Base-by-base conservation (phyloP, 495 filamentous ascomycete genomes). In the Melanomma pulvis-pyrius region DNA sequence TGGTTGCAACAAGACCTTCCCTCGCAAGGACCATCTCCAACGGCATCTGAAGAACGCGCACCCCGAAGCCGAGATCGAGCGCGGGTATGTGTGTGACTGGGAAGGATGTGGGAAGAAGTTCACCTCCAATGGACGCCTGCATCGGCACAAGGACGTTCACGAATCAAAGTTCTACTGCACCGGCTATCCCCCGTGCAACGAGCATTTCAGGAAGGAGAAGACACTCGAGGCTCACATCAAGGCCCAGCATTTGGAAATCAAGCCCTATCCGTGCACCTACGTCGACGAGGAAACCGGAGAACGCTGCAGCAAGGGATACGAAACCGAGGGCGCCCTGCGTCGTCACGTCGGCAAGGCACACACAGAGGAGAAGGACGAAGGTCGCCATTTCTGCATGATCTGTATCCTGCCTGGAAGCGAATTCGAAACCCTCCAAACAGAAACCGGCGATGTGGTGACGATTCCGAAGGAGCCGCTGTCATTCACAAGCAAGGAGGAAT, bases 1-100 rank as follows among this genome's bases (percentile, higher is more conserved):
- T 0, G 85, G 75, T 19, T 98, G 94, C 74, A 85, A 83, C 68
- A 97, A 96, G 77, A 82, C 83, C 61, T 98, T 96, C 71, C 78
- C 89, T 30, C 89, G 92, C 34, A 81, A 88, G 48, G 91, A 91
- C 65, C 92, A 97, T 77, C 82, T 98, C 6, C 83, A 85, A 32
- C 85, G 91, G 63, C 94, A 98, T 74, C 76, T 93, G 71, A 91
- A 92, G 73, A 87, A 87, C 65, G 87, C 87, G 8, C 94, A 98
- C 69, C 90, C 85, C 1, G 79, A 86, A 50, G 22, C 28, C 12
- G 21, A 5, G 25, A 44, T 44, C 39, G 82, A 90, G 56, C 84
- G 87, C 47, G 83, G 88, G 44, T 87, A 91, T 77, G 71, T 83
- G 26, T 98, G 94, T 75, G 77, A 82, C 25, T 83, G 84, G 46